phyloP scores from a whole-genome alignment of 2,329 filamentous ascomycete genomes.

The Nannizziopsis barbatae region DNA sequence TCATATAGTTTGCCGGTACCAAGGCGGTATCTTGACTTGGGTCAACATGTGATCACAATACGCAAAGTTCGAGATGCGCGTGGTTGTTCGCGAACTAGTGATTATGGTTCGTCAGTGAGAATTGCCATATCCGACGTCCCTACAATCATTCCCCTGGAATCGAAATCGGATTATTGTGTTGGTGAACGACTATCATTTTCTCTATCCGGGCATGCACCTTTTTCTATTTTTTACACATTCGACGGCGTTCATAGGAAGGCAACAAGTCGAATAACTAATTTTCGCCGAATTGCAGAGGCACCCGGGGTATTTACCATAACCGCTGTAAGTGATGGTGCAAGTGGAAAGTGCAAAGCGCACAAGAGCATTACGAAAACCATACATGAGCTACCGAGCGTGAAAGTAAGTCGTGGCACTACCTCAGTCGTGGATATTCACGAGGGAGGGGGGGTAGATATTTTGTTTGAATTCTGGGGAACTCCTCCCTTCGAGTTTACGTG shows the following conservation, averaged over 20 bases:
- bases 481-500: conserved; percentile 92
- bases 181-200: conserved; percentile 90
- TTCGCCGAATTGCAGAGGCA: conserved; percentile 84
- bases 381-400: conserved; percentile 83
- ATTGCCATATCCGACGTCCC: conserved; percentile 90
- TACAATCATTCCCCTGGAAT: conserved; percentile 76
- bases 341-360: conserved; percentile 65
- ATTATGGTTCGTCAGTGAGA: conserved; percentile 64
- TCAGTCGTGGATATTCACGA: conserved; percentile 89
- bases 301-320: conserved; percentile 83
- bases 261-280: conserved; percentile 59
- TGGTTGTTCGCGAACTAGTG: conserved; percentile 71
- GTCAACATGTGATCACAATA: conserved; percentile 80
- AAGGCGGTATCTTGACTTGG: conserved; percentile 69
- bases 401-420: conserved; percentile 72
- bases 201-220: conserved; percentile 79
- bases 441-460: conserved; percentile 82
- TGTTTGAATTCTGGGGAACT: conserved; percentile 90
- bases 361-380: conserved; percentile 72
- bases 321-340: conserved; percentile 74
- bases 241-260: conserved; percentile 68
- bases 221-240: conserved; percentile 87
- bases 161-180: conserved; percentile 80
- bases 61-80: conserved; percentile 78
- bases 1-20: conserved; percentile 74